phyloP scores from a whole-genome alignment of 805 yeast species.

The Candida railenensis region DNA sequence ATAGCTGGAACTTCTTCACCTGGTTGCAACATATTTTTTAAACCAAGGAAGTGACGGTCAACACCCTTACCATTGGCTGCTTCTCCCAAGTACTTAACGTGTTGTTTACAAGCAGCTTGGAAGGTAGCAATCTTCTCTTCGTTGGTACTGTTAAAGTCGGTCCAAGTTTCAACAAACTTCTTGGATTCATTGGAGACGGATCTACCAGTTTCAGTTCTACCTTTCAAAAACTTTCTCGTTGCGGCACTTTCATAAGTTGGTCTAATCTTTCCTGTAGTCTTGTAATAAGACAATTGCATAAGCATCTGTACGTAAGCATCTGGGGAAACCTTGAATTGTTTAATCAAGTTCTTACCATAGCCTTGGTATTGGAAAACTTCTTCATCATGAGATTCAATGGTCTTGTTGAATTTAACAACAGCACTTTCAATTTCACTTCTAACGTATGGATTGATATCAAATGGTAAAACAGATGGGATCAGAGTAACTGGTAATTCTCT shows the following conservation, averaged over 20 bases:
- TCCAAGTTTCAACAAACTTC: constrained; percentile 73
- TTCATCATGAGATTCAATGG: constrained; percentile 68
- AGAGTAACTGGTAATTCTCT: constrained; percentile 4
- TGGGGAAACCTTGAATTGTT: constrained; percentile 82
- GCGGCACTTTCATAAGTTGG: constrained; percentile 98
- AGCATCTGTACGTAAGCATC: constrained; percentile 92
- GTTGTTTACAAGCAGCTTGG: constrained; percentile 71
- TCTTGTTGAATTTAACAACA: constrained; percentile 50
- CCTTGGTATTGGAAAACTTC: constrained; percentile 79
- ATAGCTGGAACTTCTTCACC: constrained; percentile 65
- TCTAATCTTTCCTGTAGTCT: constrained; percentile 71
- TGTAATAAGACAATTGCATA: constrained; percentile 87
- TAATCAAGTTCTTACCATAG: constrained; percentile 83
- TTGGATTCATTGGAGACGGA: constrained; percentile 72
- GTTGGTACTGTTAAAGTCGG: constrained; percentile 47
- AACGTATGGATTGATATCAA: constrained; percentile 58
- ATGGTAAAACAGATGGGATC: constrained; percentile 32
- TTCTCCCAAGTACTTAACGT: constrained; percentile 65
- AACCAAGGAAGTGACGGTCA: constrained; percentile 91
- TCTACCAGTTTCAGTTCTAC: constrained; percentile 94
- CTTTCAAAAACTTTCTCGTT: constrained; percentile 82
- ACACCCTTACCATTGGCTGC: constrained; percentile 88
- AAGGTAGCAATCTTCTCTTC: constrained; percentile 65
- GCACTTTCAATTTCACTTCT: constrained; percentile 56
- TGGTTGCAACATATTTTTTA: constrained; percentile 64